These are phyloP conservation scores for Chamaenerion angustifolium DNA, from an alignment of 345 rosid species.

Conservation along the genomic window DNA sequence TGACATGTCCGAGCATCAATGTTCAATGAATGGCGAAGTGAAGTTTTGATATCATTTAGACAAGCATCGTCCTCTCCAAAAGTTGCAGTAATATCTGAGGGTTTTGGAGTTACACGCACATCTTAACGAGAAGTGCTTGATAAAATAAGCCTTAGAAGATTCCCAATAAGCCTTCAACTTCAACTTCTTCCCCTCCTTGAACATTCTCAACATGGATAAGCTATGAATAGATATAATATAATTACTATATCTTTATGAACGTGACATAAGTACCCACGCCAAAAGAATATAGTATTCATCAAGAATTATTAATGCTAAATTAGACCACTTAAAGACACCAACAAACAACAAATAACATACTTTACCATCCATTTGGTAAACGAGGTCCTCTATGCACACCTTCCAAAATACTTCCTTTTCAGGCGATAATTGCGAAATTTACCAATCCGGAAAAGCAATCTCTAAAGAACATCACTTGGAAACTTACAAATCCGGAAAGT, in stretches of 20 bases:
- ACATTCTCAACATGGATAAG: too few species aligned
- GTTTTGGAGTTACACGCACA: slow-evolving; percentile 10
- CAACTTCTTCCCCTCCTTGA: too few species aligned
- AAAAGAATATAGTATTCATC: too few species aligned
- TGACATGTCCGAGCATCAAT: too few species aligned
- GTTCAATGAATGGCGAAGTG: slow-evolving; percentile 51
- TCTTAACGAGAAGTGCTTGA: slow-evolving; percentile 10
- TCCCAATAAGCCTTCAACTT: slow-evolving; percentile 16
- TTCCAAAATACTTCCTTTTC: slow-evolving; percentile 58
- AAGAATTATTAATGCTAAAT: neutral
- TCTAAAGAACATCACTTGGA: too few species aligned
- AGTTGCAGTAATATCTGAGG: slow-evolving; percentile 33
- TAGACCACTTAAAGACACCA: neutral
- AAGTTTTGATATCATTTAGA: slow-evolving; percentile 32
- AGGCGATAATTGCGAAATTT: too few species aligned
- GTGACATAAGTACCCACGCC: neutral
- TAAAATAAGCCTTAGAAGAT: slow-evolving; percentile 35
- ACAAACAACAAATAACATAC: slow-evolving; percentile 23
- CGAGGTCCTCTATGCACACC: slow-evolving; percentile 87
- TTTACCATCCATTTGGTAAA: slow-evolving; percentile 97
- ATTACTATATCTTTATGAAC: too few species aligned
- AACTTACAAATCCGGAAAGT: too few species aligned
- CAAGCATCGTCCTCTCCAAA: slow-evolving; percentile 56
- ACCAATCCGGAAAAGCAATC: too few species aligned
- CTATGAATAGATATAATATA: too few species aligned